Conservation (phyloP, 352 stramenopile genomes). For the Globisporangium radiosum region DNA sequence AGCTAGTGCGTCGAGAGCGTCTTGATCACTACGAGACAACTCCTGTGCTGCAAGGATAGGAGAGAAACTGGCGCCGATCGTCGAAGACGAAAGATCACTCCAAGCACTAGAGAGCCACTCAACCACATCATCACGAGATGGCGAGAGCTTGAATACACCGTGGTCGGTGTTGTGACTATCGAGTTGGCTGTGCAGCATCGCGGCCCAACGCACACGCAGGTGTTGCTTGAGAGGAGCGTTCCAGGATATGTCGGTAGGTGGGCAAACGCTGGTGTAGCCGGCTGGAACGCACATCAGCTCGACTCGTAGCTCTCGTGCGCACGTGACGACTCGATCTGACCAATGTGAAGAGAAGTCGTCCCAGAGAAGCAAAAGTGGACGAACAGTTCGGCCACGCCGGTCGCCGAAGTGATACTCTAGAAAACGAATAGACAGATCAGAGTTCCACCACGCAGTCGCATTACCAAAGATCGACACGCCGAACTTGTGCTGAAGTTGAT, state of each 20-base stretch:
- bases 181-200: background rate
- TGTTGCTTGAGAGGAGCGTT: background rate
- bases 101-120: background rate
- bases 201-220: background rate
- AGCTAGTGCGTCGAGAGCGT: background rate
- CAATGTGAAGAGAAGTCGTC: background rate
- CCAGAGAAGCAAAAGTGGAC: background rate
- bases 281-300: background rate
- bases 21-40: background rate
- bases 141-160: background rate
- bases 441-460: background rate
- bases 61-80: background rate
- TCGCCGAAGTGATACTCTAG: background rate
- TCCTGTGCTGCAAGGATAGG: background rate
- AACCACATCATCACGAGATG: background rate
- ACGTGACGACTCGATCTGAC: background rate
- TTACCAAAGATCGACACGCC: background rate
- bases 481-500: background rate
- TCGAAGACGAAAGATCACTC: background rate
- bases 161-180: background rate
- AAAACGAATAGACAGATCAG: background rate
- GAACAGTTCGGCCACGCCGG: too few relatives aligned
- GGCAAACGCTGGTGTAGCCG: background rate
- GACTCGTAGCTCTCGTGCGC: background rate
- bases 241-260: background rate